Conservation (phyloP, 805 yeast genomes). For the Candida vaughaniae region DNA sequence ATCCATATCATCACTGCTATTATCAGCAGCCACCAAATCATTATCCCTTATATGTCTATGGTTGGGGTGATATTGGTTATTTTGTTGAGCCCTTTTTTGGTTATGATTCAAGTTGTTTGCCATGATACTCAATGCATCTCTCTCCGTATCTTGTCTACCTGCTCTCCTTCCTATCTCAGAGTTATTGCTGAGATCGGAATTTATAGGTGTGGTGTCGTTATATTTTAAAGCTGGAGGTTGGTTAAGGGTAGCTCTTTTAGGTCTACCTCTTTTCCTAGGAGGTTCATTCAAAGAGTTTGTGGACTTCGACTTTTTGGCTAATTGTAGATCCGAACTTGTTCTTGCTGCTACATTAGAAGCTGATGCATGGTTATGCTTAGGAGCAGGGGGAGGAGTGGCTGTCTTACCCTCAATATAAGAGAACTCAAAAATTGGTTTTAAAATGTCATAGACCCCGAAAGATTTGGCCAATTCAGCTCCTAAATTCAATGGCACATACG, state of each 20-base stretch:
- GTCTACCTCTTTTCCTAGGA: conserved; percentile 38
- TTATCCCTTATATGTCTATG: conserved; percentile 25
- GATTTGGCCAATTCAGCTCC: conserved; percentile 40
- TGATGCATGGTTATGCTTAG: conserved; percentile 46
- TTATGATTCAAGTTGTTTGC: conserved; percentile 22
- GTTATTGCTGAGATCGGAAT: conserved; percentile 24
- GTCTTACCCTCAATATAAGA: conserved; percentile 42
- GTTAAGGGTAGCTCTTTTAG: conserved; percentile 29
- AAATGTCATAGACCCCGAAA: conserved; percentile 48
- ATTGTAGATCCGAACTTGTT: conserved; percentile 15
- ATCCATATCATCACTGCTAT: conserved; percentile 30
- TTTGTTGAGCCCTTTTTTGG: conserved; percentile 1
- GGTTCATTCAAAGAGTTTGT: conserved; percentile 28
- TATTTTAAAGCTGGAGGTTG: conserved; percentile 29
- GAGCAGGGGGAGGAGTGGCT: conserved; percentile 48
- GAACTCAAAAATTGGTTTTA: conserved; percentile 68
- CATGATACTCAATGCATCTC: conserved; percentile 37
- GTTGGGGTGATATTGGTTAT: conserved; percentile 9
- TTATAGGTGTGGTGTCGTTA: conserved; percentile 35
- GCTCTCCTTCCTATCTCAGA: conserved; percentile 17
- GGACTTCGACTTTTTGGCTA: conserved; percentile 20
- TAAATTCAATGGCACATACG: conserved; percentile 42
- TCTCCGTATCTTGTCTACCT: conserved; percentile 40
- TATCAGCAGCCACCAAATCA: conserved; percentile 34
- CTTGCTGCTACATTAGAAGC: conserved; percentile 41